These are phyloP conservation scores for Allantophomopsis lycopodina DNA, from an alignment of 2,329 filamentous ascomycete genomes.

Conservation along the genomic window DNA sequence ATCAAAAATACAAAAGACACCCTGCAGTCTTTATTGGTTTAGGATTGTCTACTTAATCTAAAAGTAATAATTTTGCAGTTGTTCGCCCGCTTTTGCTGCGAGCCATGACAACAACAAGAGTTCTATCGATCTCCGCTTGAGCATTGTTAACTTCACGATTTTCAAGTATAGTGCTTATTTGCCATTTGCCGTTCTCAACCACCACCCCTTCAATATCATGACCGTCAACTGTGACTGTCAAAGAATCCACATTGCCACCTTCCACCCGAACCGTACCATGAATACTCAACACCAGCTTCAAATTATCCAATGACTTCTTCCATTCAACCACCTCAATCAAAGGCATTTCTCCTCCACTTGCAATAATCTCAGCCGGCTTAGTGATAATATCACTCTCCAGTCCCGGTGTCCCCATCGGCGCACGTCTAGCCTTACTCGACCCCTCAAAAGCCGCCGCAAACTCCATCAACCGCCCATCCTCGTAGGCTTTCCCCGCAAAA, in stretches of 20 bases:
- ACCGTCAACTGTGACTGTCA: not conserved
- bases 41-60: too few species aligned
- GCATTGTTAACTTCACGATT: not conserved
- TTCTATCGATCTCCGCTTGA: not conserved
- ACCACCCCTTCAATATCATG: not conserved
- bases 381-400: too few species aligned
- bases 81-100: not conserved
- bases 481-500: too few species aligned
- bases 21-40: too few species aligned
- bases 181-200: not conserved
- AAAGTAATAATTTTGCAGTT: too few species aligned
- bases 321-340: not conserved
- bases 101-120: conserved; percentile 1
- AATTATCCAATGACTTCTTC: not conserved
- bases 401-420: too few species aligned
- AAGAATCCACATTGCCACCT: not conserved
- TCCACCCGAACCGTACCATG: not conserved
- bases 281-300: too few species aligned
- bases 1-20: too few species aligned
- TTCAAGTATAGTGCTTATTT: not conserved
- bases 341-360: not conserved
- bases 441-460: too few species aligned
- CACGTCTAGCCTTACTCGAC: too few species aligned
- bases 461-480: too few species aligned
- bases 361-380: too few species aligned